Base-by-base conservation (phyloP, 768 basidiomycete species). In the Amanita phalloides region DNA sequence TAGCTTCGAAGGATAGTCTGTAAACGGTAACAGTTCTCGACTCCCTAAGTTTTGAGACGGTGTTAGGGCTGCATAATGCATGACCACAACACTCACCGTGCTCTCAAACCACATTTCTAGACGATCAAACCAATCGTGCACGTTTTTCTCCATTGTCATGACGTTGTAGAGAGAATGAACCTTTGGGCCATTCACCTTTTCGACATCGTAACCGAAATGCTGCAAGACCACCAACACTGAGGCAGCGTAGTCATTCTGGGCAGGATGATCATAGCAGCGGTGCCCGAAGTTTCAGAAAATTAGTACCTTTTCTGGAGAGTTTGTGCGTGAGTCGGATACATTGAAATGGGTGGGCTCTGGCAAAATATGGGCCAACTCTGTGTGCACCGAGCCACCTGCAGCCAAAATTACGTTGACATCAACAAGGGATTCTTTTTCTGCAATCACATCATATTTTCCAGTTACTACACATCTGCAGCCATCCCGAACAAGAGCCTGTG, bases 401-500 rank as follows among this genome's bases (percentile, higher is more conserved):
- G 35, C 36, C 14, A n/a, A 14, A 5, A 49, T 26, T 10, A 28
- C 26, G 4, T 11, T 1, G 47, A 3, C 3, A 23, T 37, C 21
- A 17, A 43, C 42, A 28, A 25, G 43, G 11, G 32, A n/a, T 49
- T 25, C 28, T 8, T 1, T 33, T 30, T 21, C 30, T 28, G 53
- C 53, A 8, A 14, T 25, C 28, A 32, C 26, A 17, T 57, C 50
- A 23, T 49, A 57, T 26, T 28, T 52, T 21, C 54, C 54, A 6
- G 54, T 41, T 14, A 55, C 33, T 2, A 51, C 37, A 23, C 57
- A 57, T 42, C 45, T n/a, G 37, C 28, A 55, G 26, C 48, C 51
- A 44, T 57, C 56, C n/a, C 50, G 48, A 14, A 53, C 14, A 20
- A 53, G 52, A 17, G 51, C 51, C 56, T 57, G 36, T 38, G 43